Evolutionary conservation across 495 filamentous ascomycete genomes (phyloP).

Genomic region (Corynascus novoguineensis): DNA sequence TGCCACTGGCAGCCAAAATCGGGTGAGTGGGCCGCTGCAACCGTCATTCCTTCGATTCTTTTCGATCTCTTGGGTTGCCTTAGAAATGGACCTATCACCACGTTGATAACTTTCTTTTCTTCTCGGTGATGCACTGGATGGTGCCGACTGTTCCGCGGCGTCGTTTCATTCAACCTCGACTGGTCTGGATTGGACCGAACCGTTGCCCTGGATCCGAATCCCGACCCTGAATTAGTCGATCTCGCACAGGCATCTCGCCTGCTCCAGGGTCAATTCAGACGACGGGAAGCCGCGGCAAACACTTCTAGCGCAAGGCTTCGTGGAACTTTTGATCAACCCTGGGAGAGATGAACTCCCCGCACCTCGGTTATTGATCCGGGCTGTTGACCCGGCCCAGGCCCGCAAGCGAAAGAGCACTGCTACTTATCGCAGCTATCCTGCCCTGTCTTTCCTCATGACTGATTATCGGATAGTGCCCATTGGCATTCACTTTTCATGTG

Average conservation of each 20-base stretch:
- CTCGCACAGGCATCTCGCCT: neutral
- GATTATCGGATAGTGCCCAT: no score
- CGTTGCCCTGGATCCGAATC: neutral
- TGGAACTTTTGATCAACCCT: neutral
- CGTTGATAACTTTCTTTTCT: neutral
- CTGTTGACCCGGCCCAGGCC: no score
- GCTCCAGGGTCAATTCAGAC: neutral
- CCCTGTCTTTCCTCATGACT: no score
- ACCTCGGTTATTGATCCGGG: neutral
- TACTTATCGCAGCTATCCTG: no score
- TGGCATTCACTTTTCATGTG: no score
- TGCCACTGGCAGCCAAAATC: neutral
- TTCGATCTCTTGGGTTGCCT: neutral
- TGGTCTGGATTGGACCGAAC: conserved; percentile 1
- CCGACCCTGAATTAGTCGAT: neutral
- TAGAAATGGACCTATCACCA: no score
- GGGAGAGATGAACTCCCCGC: conserved; percentile 3
- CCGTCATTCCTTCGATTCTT: neutral
- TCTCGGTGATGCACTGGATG: neutral
- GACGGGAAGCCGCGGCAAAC: neutral
- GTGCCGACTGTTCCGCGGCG: neutral
- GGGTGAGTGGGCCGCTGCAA: neutral
- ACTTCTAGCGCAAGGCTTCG: neutral
- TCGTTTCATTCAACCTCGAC: no score
- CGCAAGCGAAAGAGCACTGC: no score